phyloP scores from a whole-genome alignment of 768 basidiomycete genomes.

The Amanita exitialis region DNA sequence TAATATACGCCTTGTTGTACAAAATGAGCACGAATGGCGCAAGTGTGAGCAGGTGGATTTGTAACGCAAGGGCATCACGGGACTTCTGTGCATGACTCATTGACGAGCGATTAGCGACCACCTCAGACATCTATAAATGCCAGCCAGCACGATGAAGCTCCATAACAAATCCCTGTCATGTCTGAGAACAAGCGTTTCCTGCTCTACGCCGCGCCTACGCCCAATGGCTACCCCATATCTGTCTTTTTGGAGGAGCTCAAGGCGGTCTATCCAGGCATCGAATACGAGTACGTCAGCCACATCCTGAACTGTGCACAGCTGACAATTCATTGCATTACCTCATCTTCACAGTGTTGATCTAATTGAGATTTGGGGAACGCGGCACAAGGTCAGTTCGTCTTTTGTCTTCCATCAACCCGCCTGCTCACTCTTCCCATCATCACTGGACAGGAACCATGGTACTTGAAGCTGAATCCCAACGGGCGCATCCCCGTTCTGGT shows the following conservation, averaged over 20 bases:
- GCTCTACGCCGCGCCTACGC: conserved; percentile 34
- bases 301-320: neutral
- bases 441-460: conserved; percentile 49
- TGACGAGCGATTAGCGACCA: too few species aligned
- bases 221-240: conserved; percentile 40
- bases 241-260: conserved; percentile 48
- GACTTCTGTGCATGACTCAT: too few species aligned
- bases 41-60: too few species aligned
- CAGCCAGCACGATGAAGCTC: too few species aligned
- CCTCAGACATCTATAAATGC: too few species aligned
- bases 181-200: conserved; percentile 15
- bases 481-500: conserved; percentile 62
- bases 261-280: conserved; percentile 26
- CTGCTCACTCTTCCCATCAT: conserved; percentile 1
- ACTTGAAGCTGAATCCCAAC: conserved; percentile 64
- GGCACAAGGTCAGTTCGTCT: neutral
- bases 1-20: too few species aligned
- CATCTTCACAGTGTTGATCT: neutral
- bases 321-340: too few species aligned
- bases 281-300: conserved; percentile 11
- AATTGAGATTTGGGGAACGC: conserved; percentile 40
- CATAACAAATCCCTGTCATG: neutral
- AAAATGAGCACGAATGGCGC: too few species aligned
- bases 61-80: too few species aligned
- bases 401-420: neutral